Percentiles rank a stretch among this genome's conserved stretches.
These are phyloP conservation scores for Phyllosticta citribraziliensis DNA, from an alignment of 2,329 filamentous ascomycete genomes.

Conservation along the genomic window DNA sequence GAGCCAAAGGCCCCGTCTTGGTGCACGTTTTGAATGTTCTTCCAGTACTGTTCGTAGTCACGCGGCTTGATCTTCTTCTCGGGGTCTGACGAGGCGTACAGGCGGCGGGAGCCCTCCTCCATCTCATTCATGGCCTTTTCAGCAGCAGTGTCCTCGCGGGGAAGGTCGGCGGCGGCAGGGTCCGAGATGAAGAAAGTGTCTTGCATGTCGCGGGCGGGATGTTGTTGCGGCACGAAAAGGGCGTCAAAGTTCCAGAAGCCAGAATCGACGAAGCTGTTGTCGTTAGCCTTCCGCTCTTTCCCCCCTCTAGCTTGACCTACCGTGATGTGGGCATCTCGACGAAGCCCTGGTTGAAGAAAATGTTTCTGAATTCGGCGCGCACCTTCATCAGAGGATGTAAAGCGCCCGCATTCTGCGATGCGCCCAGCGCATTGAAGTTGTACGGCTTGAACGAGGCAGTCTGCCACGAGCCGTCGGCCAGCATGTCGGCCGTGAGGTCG, in stretches of 20 bases:
- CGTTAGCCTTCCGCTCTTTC: neutral
- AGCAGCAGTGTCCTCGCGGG: conserved; percentile 45
- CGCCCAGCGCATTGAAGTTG: conserved; percentile 64
- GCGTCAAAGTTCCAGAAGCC: conserved; percentile 99
- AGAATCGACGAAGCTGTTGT: conserved; percentile 68
- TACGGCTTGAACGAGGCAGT: conserved; percentile 79
- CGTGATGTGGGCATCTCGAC: conserved; percentile 94
- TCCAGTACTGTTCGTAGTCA: conserved; percentile 78
- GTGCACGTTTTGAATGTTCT: conserved; percentile 79
- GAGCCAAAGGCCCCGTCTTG: conserved; percentile 87
- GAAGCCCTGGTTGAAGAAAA: conserved; percentile 99
- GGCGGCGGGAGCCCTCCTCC: conserved; percentile 39
- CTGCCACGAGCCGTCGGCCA: conserved; percentile 83
- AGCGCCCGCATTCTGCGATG: conserved; percentile 46
- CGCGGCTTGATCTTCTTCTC: conserved; percentile 42
- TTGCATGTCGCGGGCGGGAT: conserved; percentile 92
- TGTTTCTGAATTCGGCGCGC: conserved; percentile 86
- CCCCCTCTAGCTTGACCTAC: conserved; percentile 21
- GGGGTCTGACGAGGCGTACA: conserved; percentile 43
- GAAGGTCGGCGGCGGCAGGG: conserved; percentile 62
- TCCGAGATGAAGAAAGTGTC: conserved; percentile 98
- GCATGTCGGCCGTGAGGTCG: conserved; percentile 88
- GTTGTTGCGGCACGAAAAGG: conserved; percentile 94
- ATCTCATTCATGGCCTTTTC: conserved; percentile 39
- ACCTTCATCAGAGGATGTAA: conserved; percentile 72